A percentile compares a stretch with the other conserved stretches of the same genome.
Conservation (phyloP, 2,329 filamentous ascomycete genomes). For the Teratosphaeria epicoccoides region DNA sequence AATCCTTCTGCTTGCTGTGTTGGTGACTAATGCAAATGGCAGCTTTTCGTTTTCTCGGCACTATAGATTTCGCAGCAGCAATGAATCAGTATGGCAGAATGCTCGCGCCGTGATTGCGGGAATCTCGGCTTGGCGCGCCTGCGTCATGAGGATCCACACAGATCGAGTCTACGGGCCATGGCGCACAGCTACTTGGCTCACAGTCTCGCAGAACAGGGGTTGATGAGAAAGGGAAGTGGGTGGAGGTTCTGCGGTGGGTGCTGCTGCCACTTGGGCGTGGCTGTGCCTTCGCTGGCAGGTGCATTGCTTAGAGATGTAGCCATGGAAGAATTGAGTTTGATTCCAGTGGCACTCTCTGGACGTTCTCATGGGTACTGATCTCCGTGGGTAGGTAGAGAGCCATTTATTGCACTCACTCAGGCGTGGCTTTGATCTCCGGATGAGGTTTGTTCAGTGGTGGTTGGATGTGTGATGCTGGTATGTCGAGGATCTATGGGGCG, state of each 20-base stretch:
- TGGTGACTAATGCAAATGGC: slow-evolving; percentile 11
- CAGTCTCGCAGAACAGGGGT: neutral
- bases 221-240: neutral
- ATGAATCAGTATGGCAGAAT: neutral
- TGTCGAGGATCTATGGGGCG: no score
- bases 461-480: no score
- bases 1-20: neutral
- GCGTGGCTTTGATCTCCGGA: no score
- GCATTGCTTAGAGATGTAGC: neutral
- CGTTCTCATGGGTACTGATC: no score
- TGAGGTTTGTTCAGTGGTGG: no score
- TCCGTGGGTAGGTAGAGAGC: no score
- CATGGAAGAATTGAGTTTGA: neutral
- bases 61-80: slow-evolving; percentile 25
- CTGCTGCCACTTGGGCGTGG: neutral
- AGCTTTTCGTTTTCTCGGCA: slow-evolving; percentile 47
- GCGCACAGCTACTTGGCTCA: neutral
- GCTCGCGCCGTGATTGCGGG: no score
- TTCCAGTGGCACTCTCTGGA: no score
- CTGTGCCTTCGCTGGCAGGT: neutral
- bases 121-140: neutral
- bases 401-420: no score
- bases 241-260: neutral
- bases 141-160: neutral
- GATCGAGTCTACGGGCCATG: neutral